Base-by-base conservation (phyloP, 192 early-diverging fungal species). In the Gonapodya sp. region DNA sequence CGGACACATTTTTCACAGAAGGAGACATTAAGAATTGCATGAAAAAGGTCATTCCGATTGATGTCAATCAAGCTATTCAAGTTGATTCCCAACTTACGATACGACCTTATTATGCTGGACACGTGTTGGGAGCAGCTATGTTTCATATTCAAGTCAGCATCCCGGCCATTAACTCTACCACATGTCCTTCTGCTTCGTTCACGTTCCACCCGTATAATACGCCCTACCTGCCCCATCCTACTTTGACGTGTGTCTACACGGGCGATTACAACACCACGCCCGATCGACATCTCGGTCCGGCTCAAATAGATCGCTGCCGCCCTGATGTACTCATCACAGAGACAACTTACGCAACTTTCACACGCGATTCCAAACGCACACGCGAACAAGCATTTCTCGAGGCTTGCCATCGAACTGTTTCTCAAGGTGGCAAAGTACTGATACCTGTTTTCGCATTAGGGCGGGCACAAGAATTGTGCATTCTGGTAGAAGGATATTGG, bases 401-500 rank as follows among this genome's bases (percentile, higher is more conserved):
- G 82, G 96, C 96, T 82, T 93, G 94, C 1, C 93, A 94, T 82
- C 89, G 91, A 78, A 94, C 93, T 82, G 93, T 96, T 0, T 79
- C 83, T 1, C 86, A 88, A 1, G 93, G 93, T 24, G 96, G 96
- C 14, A 97, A 97, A 73, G 96, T 97, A 18, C 87, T 97, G 73
- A 96, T 99, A 73, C 97, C 97, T 0, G 95, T 96, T n/a, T 99
- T 99, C 91, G 97, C 97, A 0, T 86, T 99, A 8, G 96, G 97
- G 1, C 92, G 97, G 34, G 97, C 97, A 14, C 97, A 99, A 84
- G 97, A 99, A 84, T 90, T 99, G 18, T 96, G 95, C 83, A 97
- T 98, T 79, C 84, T 99, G 81, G 91, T 99, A 35, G 96, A 99
- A 81, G 89, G 92, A 0, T 98, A 96, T 83, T 97, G 96, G 96